Conservation (phyloP, 306 rosid genomes). For the Hippophae gyantsensis region DNA sequence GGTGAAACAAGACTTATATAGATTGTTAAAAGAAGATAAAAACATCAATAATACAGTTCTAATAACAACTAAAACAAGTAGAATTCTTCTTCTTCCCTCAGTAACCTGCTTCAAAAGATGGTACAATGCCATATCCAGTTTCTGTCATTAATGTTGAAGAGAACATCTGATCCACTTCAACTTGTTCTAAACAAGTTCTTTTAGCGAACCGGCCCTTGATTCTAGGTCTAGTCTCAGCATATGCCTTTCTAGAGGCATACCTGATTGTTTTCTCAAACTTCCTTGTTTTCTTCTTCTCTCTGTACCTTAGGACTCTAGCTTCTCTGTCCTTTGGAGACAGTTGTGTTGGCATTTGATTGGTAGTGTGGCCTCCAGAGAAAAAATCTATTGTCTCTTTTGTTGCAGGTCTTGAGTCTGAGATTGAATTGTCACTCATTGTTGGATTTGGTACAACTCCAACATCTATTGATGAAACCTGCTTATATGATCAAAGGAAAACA, state of each 20-base stretch:
- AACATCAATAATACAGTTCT: constrained; percentile 15
- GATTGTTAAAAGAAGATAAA: neutral
- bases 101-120: constrained; percentile 37
- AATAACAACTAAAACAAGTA: constrained; percentile 8
- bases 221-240: constrained; percentile 90
- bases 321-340: constrained; percentile 75
- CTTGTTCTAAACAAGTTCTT: constrained; percentile 44
- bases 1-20: too few relatives aligned
- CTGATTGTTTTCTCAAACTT: constrained; percentile 89
- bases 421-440: constrained; percentile 46
- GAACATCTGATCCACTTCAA: constrained; percentile 72
- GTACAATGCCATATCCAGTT: constrained; percentile 78
- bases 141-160: constrained; percentile 52
- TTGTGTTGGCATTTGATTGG: constrained; percentile 49
- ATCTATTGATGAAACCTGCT: constrained; percentile 72
- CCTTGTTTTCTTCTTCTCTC: constrained; percentile 83
- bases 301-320: constrained; percentile 80
- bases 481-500: constrained; percentile 6
- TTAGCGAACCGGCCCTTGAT: constrained; percentile 92
- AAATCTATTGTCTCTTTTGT: constrained; percentile 72
- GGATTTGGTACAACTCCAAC: constrained; percentile 85
- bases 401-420: constrained; percentile 51
- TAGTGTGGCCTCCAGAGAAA: constrained; percentile 37
- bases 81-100: constrained; percentile 13
- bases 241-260: constrained; percentile 95